These are phyloP conservation scores for Porcisia deanei DNA, from an alignment of 208 protist genomes.

Conservation along the genomic window DNA sequence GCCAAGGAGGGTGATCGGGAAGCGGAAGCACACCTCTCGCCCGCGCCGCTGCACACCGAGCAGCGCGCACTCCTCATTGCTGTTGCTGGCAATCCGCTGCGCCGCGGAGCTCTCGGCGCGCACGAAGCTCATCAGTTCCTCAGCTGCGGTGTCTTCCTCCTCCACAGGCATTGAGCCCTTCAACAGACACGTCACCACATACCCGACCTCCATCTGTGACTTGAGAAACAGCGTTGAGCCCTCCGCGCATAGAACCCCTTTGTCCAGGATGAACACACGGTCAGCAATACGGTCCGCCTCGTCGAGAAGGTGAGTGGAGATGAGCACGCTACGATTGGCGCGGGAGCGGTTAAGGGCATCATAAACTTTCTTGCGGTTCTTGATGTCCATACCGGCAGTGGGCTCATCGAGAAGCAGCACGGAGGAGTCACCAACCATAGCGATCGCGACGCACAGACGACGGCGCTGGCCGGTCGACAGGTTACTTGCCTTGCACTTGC, in stretches of 20 bases:
- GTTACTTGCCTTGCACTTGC: conserved; percentile 39
- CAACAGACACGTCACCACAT: conserved; percentile 74
- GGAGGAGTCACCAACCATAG: conserved; percentile 74
- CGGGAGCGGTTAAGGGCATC: conserved; percentile 53
- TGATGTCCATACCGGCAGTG: conserved; percentile 91
- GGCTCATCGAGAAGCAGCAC: conserved; percentile 92
- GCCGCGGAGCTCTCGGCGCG: conserved; percentile 42
- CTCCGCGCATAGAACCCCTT: conserved; percentile 61
- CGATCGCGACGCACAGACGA: conserved; percentile 81
- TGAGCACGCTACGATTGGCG: conserved; percentile 59
- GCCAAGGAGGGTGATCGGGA: conserved; percentile 58
- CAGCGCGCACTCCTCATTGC: conserved; percentile 27
- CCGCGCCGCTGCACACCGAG: conserved; percentile 70
- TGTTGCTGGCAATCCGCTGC: conserved; percentile 17
- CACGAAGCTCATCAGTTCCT: conserved; percentile 52
- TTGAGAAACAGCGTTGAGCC: conserved; percentile 84
- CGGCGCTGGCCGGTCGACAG: conserved; percentile 86
- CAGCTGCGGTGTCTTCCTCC: conserved; percentile 51
- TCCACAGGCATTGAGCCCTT: conserved; percentile 34
- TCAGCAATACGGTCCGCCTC: conserved; percentile 96
- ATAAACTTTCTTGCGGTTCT: conserved; percentile 73
- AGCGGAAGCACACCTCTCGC: conserved; percentile 71
- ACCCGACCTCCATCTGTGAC: conserved; percentile 69
- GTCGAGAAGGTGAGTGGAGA: conserved; percentile 94
- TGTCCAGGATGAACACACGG: conserved; percentile 92